Evolutionary conservation across 2,329 filamentous ascomycete genomes (phyloP).

Genomic region (Macrophomina tecta): DNA sequence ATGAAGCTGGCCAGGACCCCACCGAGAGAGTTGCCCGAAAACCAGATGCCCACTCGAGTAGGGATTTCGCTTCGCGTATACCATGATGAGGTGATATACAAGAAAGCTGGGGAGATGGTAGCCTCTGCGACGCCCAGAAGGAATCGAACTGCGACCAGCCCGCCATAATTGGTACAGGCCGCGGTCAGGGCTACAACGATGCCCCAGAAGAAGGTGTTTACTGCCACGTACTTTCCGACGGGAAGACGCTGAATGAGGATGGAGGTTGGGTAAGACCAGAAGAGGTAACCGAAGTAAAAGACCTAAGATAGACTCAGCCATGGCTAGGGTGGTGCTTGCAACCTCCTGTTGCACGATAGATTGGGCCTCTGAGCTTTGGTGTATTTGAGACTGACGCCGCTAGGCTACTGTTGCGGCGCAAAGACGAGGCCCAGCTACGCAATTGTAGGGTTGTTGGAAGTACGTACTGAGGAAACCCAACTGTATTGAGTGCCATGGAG

Average conservation of each 20-base stretch:
- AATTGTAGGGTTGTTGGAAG: too few species aligned
- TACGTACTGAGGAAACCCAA: constrained; percentile 56
- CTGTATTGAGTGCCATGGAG: constrained; percentile 22
- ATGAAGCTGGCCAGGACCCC: constrained; percentile 48
- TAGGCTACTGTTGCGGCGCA: too few species aligned
- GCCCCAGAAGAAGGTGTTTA: constrained; percentile 60
- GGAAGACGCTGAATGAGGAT: constrained; percentile 57
- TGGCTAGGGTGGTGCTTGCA: too few species aligned
- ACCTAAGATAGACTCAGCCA: constrained; percentile 34
- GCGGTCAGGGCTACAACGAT: constrained; percentile 47
- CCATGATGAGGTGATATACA: constrained; percentile 39
- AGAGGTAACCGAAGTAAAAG: constrained; percentile 59
- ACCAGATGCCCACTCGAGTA: constrained; percentile 54
- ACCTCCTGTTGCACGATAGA: too few species aligned
- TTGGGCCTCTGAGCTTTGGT: too few species aligned
- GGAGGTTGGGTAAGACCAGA: constrained; percentile 58
- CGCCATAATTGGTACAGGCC: constrained; percentile 36
- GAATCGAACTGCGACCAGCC: constrained; percentile 36
- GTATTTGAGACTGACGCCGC: too few species aligned
- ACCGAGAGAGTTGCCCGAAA: constrained; percentile 57
- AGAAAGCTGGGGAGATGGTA: constrained; percentile 34
- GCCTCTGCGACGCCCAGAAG: constrained; percentile 40
- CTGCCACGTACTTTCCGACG: constrained; percentile 55
- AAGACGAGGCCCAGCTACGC: too few species aligned
- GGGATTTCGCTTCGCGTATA: constrained; percentile 44